phyloP scores from a whole-genome alignment of 169 alveolate genomes.

The Babesia bigemina region DNA sequence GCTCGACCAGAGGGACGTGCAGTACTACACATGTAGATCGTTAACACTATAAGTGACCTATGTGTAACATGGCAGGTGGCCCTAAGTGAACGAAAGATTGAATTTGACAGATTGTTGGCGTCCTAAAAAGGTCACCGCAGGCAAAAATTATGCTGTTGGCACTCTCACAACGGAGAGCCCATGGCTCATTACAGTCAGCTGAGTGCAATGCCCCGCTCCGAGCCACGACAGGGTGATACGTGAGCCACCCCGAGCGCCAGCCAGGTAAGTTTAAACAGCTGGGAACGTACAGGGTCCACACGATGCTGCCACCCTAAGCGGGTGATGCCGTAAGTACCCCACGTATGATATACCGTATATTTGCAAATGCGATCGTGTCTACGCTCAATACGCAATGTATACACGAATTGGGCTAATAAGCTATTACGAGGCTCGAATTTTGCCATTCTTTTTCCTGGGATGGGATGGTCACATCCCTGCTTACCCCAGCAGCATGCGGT shows the following conservation, averaged over 20 bases:
- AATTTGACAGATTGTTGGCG: constrained; percentile 62
- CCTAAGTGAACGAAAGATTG: constrained; percentile 12
- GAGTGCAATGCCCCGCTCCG: constrained; percentile 97
- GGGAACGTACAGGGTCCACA: neutral
- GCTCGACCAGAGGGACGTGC: too few relatives aligned
- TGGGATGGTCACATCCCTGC: too few relatives aligned
- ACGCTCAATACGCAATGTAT: too few relatives aligned
- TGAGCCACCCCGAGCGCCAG: constrained; percentile 98
- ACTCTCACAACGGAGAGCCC: constrained; percentile 91
- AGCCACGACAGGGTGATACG: constrained; percentile 94
- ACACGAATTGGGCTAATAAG: too few relatives aligned
- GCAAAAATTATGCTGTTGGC: constrained; percentile 94
- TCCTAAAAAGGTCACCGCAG: constrained; percentile 84
- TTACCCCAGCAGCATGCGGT: too few relatives aligned
- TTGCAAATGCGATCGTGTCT: too few relatives aligned
- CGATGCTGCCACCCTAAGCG: constrained; percentile 12
- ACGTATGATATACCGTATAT: neutral
- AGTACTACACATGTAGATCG: neutral
- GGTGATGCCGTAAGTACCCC: constrained; percentile 14
- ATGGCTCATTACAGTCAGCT: constrained; percentile 94
- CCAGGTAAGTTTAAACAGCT: constrained; percentile 90
- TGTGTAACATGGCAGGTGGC: too few relatives aligned
- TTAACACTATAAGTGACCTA: too few relatives aligned
- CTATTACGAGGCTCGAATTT: too few relatives aligned
- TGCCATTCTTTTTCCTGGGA: too few relatives aligned